These are phyloP conservation scores for Globisporangium spiculum DNA, from an alignment of 352 stramenopile species.

Conservation along the genomic window DNA sequence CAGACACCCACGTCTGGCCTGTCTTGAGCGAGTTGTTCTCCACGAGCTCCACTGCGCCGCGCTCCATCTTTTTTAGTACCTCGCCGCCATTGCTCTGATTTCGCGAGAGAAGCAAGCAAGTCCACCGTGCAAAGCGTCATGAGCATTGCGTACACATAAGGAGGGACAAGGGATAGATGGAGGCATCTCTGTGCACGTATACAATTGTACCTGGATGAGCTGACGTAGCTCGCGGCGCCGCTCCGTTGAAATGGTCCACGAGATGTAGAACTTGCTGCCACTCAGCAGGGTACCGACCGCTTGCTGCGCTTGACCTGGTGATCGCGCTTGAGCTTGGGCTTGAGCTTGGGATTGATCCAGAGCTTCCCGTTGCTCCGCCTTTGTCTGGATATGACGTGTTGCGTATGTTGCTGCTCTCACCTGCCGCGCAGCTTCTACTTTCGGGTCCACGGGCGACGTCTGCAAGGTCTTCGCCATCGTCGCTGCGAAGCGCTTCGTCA, in stretches of 20 bases:
- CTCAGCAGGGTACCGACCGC: neutral
- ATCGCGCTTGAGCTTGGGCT: neutral
- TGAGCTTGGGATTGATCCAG: neutral
- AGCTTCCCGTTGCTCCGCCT: neutral
- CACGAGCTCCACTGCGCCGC: conserved; percentile 38
- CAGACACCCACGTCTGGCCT: conserved; percentile 34
- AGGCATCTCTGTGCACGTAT: neutral
- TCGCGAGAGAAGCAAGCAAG: neutral
- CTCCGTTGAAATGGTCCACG: neutral
- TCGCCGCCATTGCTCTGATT: conserved; percentile 30
- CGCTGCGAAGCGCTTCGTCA: neutral
- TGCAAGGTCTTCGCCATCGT: conserved; percentile 4
- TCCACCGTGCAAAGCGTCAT: neutral
- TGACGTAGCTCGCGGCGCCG: conserved; percentile 1
- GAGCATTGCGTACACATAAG: neutral
- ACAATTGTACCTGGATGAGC: conserved; percentile 15
- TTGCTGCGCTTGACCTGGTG: neutral
- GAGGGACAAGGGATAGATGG: neutral
- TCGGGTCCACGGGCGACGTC: neutral
- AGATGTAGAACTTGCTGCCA: conserved; percentile 15
- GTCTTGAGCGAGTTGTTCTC: conserved; percentile 26
- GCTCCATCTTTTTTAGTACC: conserved; percentile 13
- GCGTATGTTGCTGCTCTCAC: neutral
- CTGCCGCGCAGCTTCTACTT: neutral
- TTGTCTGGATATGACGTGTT: neutral